Evolutionary conservation across 116 monocot species (phyloP).

Genomic region (Zostera marina): DNA sequence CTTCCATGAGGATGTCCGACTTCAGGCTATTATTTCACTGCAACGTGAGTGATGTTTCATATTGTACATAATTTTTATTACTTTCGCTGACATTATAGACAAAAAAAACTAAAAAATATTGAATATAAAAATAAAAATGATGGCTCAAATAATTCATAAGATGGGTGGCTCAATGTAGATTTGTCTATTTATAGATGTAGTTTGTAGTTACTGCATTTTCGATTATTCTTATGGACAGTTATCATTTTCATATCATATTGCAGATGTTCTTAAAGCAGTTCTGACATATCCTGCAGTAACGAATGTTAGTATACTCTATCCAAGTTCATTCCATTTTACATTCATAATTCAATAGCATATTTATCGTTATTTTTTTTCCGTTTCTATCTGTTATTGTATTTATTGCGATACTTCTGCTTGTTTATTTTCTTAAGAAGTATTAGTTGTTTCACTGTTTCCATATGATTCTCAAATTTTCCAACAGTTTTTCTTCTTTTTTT

Average conservation of each 20-base stretch:
- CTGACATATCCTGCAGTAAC: slow-evolving; percentile 23
- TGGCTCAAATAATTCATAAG: too few species aligned
- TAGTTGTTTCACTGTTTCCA: too few species aligned
- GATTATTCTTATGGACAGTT: neutral
- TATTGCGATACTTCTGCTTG: too few species aligned
- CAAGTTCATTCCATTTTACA: neutral
- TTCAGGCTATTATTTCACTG: slow-evolving; percentile 80
- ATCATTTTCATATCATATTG: slow-evolving; percentile 11
- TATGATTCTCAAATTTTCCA: too few species aligned
- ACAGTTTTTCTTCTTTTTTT: slow-evolving; percentile 1
- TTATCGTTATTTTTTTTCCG: too few species aligned
- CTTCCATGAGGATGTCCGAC: slow-evolving; percentile 98
- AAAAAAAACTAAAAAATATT: too few species aligned
- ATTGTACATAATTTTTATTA: neutral
- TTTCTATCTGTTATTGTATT: too few species aligned
- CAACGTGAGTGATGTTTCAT: slow-evolving; percentile 40
- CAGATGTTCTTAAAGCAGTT: slow-evolving; percentile 62
- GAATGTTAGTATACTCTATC: slow-evolving; percentile 10
- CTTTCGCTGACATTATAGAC: too few species aligned
- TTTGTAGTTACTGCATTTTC: neutral
- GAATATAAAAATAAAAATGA: too few species aligned
- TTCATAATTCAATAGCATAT: neutral
- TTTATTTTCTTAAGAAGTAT: neutral
- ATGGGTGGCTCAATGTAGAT: too few species aligned
- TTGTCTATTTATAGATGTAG: too few species aligned